Evolutionary conservation across 2,329 filamentous ascomycete genomes (phyloP).

Genomic region (Ascochyta koolunga): DNA sequence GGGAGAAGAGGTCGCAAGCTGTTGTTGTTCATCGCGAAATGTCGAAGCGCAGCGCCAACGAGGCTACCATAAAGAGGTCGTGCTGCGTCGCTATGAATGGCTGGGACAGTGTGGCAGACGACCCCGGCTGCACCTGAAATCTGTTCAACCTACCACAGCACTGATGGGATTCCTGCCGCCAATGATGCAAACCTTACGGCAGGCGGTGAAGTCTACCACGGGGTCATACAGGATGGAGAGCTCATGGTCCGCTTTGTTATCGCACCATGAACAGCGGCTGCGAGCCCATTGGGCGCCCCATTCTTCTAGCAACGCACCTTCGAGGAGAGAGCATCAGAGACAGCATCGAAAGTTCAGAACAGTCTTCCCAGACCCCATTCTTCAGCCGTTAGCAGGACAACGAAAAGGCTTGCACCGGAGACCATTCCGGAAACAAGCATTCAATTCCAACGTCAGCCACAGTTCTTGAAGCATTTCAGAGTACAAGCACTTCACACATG

Average conservation of each 20-base stretch:
- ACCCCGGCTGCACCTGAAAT: neutral
- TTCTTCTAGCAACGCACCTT: neutral
- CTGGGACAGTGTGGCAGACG: neutral
- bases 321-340: too few relatives aligned
- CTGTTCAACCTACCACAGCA: too few relatives aligned
- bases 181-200: neutral
- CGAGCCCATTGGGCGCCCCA: conserved; percentile 1
- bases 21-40: conserved; percentile 14
- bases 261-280: neutral
- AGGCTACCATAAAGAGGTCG: conserved; percentile 4
- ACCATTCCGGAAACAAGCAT: neutral
- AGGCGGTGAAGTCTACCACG: conserved; percentile 6
- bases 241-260: conserved; percentile 6
- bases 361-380: neutral
- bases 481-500: neutral
- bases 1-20: conserved; percentile 12
- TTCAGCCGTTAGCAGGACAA: neutral
- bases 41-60: conserved; percentile 7
- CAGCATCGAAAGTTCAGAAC: too few relatives aligned
- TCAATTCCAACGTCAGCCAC: neutral
- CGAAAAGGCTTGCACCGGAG: neutral
- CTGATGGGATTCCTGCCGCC: neutral
- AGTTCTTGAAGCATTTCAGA: neutral
- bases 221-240: neutral
- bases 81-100: conserved; percentile 1